Evolutionary conservation across 257 asterid genomes (phyloP), one percentile per base, ranked within the genome.

Genomic region (Galeopsis tetrahit): DNA sequence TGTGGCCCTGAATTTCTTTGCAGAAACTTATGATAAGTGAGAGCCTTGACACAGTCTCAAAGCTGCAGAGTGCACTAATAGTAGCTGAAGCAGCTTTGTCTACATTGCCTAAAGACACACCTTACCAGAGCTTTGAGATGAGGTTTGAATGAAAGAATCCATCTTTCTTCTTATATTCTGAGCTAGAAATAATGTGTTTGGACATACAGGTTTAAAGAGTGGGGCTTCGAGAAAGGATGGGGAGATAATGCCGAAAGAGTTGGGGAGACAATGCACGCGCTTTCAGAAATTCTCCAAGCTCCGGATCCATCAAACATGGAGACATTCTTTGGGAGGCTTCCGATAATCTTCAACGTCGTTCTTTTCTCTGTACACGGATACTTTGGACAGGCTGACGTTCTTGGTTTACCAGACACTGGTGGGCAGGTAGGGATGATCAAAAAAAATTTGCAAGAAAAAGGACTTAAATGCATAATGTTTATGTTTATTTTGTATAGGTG

Each of bases 221-320:
- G 96, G 97, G 98, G 98, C 1, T 90, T 93, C 15, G 97, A 88
- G 81, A 90, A 81, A 71, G 98, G 98, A 62, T 92, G 98, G 98
- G 98, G 98, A 5, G 86, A 86, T 70, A 88, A 84, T 36, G 98
- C 97, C 7, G 93, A 81, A 72, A 85, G 96, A 83, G 97, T 88
- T 72, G 61, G 35, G 55, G 97, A 83, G 49, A 89, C 89, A 43
- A 91, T 93, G 92, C 85, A 85, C 46, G 82, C 92, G 6, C 89
- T 88, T 51, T 93, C 91, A 0, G 96, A 93, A 69, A 80, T 89
- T 32, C 82, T 93, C 7, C 97, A 93, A 71, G 97, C 97, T 57
- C 98, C 97, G 6, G 97, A 89, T 73, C 94, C 97, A 13, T 34
- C 70, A 38, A 82, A 86, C 71, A 72, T 85, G 71, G 85, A 88